Evolutionary conservation across 2,329 filamentous ascomycete genomes (phyloP), one percentile per base, ranked within the genome.

Genomic region (Beauveria scarabaeidicola): DNA sequence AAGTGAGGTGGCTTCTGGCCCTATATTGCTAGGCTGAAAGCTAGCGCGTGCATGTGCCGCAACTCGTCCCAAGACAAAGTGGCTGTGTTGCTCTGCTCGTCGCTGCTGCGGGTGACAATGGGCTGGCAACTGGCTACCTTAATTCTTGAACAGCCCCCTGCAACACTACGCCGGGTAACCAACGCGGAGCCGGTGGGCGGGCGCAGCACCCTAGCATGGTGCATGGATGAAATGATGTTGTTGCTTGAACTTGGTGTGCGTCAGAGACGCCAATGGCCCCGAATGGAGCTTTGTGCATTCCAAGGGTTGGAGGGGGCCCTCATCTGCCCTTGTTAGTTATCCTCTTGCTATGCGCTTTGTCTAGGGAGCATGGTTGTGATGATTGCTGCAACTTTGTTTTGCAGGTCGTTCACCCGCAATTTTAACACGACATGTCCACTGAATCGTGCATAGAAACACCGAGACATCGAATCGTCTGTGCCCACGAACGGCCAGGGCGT

Each of bases 171-270:
- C 53, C 53, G 53, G 53, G 43, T 5, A 40, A 21, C 43, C 43
- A 56, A 48, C 53, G 53, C 43, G 53, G 53, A 56, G 53, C 53
- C 53, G 53, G 53, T 15, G 53, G 52, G 27, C 52, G 52, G 19
- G 53, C 40, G 43, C 41, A 56, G 19, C 29, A 21, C 41, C 25
- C 52, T 52, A 52, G 51, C 51, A 53, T 43, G 38, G 51, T 41
- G 51, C 51, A 53, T 43, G 38, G 51, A 44, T 54, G 21, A 44
- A 36, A 43, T 44, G 40, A 54, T 54, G 29, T 41, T 41, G 51
- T 53, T 52, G 40, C 40, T 44, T 54, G 38, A 27, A 32, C n/a
- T 17, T 27, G 19, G 25, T 25, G 19, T 48, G 27, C 36, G 27
- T 38, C 50, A 52, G 50, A 15, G n/a, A 38, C 29, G 48, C 38